Evolutionary conservation across 495 filamentous ascomycete species (phyloP).

Genomic region (Letharia lupina): DNA sequence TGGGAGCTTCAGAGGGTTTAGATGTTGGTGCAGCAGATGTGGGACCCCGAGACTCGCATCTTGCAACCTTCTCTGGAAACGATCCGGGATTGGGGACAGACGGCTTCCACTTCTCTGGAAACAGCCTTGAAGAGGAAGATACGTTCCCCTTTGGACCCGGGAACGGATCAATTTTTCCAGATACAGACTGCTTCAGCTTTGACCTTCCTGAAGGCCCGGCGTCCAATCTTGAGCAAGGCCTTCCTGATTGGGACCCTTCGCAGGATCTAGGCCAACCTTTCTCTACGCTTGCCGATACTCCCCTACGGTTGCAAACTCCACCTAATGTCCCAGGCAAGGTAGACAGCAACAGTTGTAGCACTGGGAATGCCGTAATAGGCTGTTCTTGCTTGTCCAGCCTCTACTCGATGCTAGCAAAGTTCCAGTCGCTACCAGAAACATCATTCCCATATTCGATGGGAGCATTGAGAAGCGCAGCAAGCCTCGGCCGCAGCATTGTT

Average conservation of each 20-base stretch:
- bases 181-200: neutral
- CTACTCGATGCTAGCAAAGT: conserved; percentile 17
- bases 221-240: neutral
- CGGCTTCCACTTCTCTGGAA: neutral
- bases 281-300: neutral
- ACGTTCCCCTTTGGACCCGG: neutral
- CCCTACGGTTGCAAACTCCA: neutral
- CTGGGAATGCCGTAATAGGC: neutral
- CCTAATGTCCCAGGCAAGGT: neutral
- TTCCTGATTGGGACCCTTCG: neutral
- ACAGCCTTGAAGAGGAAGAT: neutral
- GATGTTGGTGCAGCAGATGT: neutral
- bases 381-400: conserved; percentile 21
- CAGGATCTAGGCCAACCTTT: neutral
- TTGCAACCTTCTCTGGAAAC: neutral
- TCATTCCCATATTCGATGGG: conserved; percentile 18
- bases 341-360: neutral
- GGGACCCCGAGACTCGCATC: neutral
- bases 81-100: neutral
- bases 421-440: conserved; percentile 15
- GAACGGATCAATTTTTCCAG: neutral
- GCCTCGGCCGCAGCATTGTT: conserved; percentile 8
- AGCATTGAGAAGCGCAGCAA: conserved; percentile 9
- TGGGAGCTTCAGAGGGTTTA: no score
- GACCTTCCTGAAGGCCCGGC: neutral